Evolutionary conservation across 805 yeast species (phyloP).

Genomic region (Cyberlindnera veronae): DNA sequence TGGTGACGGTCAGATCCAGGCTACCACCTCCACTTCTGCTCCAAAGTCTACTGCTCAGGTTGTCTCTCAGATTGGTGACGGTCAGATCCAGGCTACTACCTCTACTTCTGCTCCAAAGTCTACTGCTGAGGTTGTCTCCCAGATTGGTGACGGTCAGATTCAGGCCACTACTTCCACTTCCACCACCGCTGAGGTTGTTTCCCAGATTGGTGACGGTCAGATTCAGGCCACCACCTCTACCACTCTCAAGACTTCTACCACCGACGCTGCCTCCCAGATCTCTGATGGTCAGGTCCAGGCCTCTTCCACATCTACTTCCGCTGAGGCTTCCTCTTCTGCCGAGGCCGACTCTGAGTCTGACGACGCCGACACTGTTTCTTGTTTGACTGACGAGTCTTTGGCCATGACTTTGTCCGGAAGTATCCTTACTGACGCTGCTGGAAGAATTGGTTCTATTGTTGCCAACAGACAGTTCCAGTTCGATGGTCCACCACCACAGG

Average conservation of each 20-base stretch:
- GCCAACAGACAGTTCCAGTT: constrained; percentile 84
- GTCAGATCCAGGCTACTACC: constrained; percentile 32
- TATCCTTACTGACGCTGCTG: constrained; percentile 52
- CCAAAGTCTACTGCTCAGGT: constrained; percentile 24
- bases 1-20: constrained; percentile 31
- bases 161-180: constrained; percentile 35
- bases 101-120: constrained; percentile 20
- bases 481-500: constrained; percentile 86
- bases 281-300: constrained; percentile 23
- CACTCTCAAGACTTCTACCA: constrained; percentile 28
- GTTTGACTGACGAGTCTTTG: constrained; percentile 48
- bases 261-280: constrained; percentile 22
- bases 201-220: constrained; percentile 24
- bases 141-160: constrained; percentile 59
- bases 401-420: constrained; percentile 50
- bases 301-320: constrained; percentile 9
- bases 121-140: constrained; percentile 35
- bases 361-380: constrained; percentile 33
- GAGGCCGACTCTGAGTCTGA: constrained; percentile 23
- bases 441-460: constrained; percentile 76
- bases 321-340: constrained; percentile 13
- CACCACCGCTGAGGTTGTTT: constrained; percentile 28
- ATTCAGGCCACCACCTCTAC: constrained; percentile 24
- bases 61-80: constrained; percentile 29
- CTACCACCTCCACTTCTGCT: constrained; percentile 26